Percentiles rank a stretch among this genome's conserved stretches.
Evolutionary conservation across 2,329 filamentous ascomycete species (phyloP).

Genomic region (Phyllosticta citribraziliensis): DNA sequence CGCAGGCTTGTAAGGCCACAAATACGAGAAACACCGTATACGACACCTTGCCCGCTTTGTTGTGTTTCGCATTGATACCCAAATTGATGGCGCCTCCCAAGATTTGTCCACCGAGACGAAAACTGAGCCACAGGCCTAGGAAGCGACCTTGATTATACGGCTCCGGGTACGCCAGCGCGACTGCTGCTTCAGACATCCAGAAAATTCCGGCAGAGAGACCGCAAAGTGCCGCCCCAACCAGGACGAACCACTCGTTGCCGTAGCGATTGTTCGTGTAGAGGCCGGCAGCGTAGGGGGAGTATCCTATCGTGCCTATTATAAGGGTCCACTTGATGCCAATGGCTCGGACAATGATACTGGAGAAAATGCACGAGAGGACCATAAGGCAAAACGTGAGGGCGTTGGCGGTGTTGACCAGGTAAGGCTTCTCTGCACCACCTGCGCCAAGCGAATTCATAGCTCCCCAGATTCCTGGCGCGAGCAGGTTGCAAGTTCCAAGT

Average conservation of each 20-base stretch:
- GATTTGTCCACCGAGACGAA: slow-evolving; percentile 54
- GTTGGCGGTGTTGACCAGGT: slow-evolving; percentile 61
- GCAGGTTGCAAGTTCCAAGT: slow-evolving; percentile 60
- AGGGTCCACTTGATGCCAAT: slow-evolving; percentile 63
- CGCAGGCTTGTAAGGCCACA: slow-evolving; percentile 58
- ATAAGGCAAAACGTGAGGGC: slow-evolving; percentile 63
- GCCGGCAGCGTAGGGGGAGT: slow-evolving; percentile 60
- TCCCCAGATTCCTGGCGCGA: slow-evolving; percentile 62
- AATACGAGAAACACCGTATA: slow-evolving; percentile 62
- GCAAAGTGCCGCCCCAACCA: slow-evolving; percentile 59
- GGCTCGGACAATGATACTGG: slow-evolving; percentile 52
- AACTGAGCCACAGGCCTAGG: slow-evolving; percentile 59
- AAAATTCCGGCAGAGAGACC: slow-evolving; percentile 63
- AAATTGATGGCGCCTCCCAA: slow-evolving; percentile 64
- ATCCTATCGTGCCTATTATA: slow-evolving; percentile 64
- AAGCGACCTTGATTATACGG: slow-evolving; percentile 37
- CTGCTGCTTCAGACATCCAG: slow-evolving; percentile 67
- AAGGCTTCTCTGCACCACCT: slow-evolving; percentile 54
- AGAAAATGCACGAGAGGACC: slow-evolving; percentile 60
- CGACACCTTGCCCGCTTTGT: slow-evolving; percentile 53
- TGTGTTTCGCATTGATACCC: slow-evolving; percentile 50
- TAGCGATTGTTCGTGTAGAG: slow-evolving; percentile 65
- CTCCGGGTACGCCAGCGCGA: slow-evolving; percentile 63
- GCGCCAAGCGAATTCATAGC: slow-evolving; percentile 64
- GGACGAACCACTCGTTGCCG: slow-evolving; percentile 57